Evolutionary conservation across 2,329 filamentous ascomycete species (phyloP).

Genomic region (Aureobasidium sp.): DNA sequence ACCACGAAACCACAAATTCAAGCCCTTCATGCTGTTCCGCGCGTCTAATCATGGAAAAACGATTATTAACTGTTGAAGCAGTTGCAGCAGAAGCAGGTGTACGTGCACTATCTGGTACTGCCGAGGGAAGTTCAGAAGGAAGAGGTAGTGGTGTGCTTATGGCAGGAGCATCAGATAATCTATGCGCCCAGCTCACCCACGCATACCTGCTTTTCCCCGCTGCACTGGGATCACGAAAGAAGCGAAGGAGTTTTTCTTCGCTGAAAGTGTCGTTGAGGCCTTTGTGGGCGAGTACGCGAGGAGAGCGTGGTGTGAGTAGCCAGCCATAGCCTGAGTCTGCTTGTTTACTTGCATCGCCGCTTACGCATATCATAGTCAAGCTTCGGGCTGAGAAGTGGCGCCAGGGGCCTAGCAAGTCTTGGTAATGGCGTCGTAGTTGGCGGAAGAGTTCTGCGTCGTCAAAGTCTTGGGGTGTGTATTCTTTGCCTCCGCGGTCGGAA

Average conservation of each 20-base stretch:
- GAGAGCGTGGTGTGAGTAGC: constrained; percentile 20
- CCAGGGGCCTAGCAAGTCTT: constrained; percentile 17
- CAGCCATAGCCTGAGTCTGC: constrained; percentile 23
- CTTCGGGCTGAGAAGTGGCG: constrained; percentile 25
- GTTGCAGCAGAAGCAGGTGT: background rate
- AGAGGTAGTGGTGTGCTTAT: background rate
- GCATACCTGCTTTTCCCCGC: constrained; percentile 31
- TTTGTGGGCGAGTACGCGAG: constrained; percentile 22
- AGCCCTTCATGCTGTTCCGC: constrained; percentile 24
- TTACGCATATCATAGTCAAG: constrained; percentile 23
- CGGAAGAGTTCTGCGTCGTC: constrained; percentile 28
- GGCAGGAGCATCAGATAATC: constrained; percentile 21
- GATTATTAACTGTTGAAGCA: background rate
- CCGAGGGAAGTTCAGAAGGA: background rate
- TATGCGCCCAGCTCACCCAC: constrained; percentile 36
- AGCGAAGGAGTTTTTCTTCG: constrained; percentile 29
- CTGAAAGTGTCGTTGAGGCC: constrained; percentile 28
- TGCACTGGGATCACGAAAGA: constrained; percentile 25
- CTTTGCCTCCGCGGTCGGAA: constrained; percentile 15
- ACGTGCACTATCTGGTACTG: background rate
- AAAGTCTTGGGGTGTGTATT: constrained; percentile 21
- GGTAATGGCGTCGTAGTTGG: constrained; percentile 21
- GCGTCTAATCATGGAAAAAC: constrained; percentile 7
- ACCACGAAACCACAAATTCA: constrained; percentile 29
- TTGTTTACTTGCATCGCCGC: constrained; percentile 17